A percentile compares a stretch with the other conserved stretches of the same genome.
Evolutionary conservation across 73 alveolate genomes (phyloP).

Genomic region (Stentor coeruleus): DNA sequence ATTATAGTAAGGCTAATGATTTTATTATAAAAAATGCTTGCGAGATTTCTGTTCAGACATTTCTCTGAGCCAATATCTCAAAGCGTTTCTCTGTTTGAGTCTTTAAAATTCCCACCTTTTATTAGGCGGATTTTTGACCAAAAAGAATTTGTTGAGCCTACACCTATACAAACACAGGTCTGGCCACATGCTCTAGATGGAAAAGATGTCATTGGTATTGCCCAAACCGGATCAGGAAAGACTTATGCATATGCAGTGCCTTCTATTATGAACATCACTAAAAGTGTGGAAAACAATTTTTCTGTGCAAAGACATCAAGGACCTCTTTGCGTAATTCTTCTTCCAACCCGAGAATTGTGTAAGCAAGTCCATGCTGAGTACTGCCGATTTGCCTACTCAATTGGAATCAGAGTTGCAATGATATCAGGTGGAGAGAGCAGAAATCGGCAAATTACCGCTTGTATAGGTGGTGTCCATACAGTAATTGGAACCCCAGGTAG

Average conservation of each 20-base stretch:
- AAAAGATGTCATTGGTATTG: slow-evolving; percentile 67
- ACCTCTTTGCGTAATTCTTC: slow-evolving; percentile 35
- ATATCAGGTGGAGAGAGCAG: slow-evolving; percentile 82
- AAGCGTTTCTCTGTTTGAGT: neutral
- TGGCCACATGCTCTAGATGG: slow-evolving; percentile 36
- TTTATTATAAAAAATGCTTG: neutral
- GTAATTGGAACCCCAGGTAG: slow-evolving; percentile 88
- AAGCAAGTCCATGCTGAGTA: slow-evolving; percentile 41
- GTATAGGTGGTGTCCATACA: slow-evolving; percentile 76
- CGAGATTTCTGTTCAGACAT: neutral
- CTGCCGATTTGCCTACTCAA: slow-evolving; percentile 14
- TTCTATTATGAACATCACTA: slow-evolving; percentile 44
- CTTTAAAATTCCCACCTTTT: neutral
- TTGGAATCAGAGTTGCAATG: neutral
- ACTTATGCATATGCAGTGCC: slow-evolving; percentile 87
- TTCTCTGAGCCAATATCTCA: neutral
- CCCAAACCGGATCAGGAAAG: slow-evolving; percentile 95
- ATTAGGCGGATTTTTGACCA: neutral
- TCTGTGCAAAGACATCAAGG: slow-evolving; percentile 67
- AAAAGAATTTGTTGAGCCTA: slow-evolving; percentile 3
- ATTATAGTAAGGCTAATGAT: neutral
- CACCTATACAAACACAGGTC: slow-evolving; percentile 10
- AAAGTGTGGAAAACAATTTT: slow-evolving; percentile 42
- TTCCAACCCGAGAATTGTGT: slow-evolving; percentile 64
- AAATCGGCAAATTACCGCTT: slow-evolving; percentile 64